Percentiles rank a stretch among this genome's conserved stretches.
These are phyloP conservation scores for Musa itinerans DNA, from an alignment of 176 grass and related monocot genomes.

Conservation along the genomic window DNA sequence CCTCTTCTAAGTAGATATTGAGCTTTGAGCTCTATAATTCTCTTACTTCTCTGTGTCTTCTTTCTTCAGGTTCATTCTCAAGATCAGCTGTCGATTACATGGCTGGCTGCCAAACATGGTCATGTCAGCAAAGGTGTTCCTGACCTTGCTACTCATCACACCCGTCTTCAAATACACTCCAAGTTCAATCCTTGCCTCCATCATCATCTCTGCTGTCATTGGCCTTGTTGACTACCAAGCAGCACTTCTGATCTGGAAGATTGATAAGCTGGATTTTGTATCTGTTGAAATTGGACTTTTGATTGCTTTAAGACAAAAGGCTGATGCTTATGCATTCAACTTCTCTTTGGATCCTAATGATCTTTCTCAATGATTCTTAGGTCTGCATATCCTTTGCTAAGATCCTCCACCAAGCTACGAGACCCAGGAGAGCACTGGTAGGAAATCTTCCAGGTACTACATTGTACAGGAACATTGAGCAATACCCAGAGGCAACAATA, in stretches of 20 bases:
- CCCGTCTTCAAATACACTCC: constrained; percentile 6
- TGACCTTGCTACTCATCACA: not conserved
- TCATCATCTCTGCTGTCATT: constrained; percentile 6
- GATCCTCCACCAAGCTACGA: constrained; percentile 4
- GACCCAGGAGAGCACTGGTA: not conserved
- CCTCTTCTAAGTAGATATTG: not conserved
- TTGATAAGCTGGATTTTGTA: not conserved
- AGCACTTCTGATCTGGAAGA: constrained; percentile 7
- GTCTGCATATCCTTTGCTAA: constrained; percentile 12
- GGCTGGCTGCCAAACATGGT: constrained; percentile 6
- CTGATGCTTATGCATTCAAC: not conserved
- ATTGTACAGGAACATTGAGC: constrained; percentile 9
- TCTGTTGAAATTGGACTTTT: constrained; percentile 1
- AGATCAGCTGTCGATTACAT: constrained; percentile 1
- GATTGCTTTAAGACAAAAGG: not conserved
- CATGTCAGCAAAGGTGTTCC: not conserved
- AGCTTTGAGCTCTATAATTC: not conserved
- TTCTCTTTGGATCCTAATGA: not conserved
- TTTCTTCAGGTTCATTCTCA: constrained; percentile 9
- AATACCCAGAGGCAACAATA: not conserved
- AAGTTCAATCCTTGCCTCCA: constrained; percentile 5
- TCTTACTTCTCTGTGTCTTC: not conserved
- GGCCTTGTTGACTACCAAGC: not conserved
- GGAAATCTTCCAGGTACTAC: constrained; percentile 13
- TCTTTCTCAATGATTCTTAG: not conserved